Base-by-base conservation (phyloP, 768 basidiomycete genomes). In the Termitomyces sp. region DNA sequence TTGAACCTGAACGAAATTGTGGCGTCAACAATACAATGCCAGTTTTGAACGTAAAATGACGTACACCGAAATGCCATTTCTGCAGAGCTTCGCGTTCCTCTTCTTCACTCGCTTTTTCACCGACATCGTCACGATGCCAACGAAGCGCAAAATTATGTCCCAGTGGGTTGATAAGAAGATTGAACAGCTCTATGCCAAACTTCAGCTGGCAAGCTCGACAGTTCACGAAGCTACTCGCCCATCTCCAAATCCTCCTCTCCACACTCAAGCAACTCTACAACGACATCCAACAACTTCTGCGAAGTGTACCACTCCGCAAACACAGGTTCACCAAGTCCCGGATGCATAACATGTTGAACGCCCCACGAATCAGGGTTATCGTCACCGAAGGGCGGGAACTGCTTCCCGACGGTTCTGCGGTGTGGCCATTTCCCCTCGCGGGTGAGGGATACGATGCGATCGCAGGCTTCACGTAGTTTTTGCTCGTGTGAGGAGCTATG, bases 331-430 rank as follows among this genome's bases (percentile, higher is more conserved):
- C 68, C 73, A 0, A 91, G 76, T 32, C 77, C 82, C 1, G 88
- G 89, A 63, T 91, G 89, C 90, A 92, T 91, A 44, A 88, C 67
- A 59, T 91, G 88, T 61, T 91, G 89, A 2, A 90, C 82, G 2
- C 89, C 90, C 89, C 89, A 91, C 0, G 85, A 81, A 68, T 91
- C 89, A 2, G 82, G 79, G 51, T 81, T 69, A 16, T 72, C 73
- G 32, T 78, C 69, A 52, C 78, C 83, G 61, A 77, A 91, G 0
- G 89, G 89, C 3, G 89, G 88, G 59, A 91, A 91, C 66, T 89
- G 87, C 58, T 84, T 86, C 1, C 90, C 89, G 17, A 91, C 86
- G 0, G 82, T 84, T 35, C 89, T 79, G 3, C 87, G 75, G 61
- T 85, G 76, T 0, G 80, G 72, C 89, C 89, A 91, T 2, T 66